A percentile compares a stretch with the other conserved stretches of the same genome.
Conservation (phyloP, 1,284 basidiomycete genomes). For the Boletus calvinii region DNA sequence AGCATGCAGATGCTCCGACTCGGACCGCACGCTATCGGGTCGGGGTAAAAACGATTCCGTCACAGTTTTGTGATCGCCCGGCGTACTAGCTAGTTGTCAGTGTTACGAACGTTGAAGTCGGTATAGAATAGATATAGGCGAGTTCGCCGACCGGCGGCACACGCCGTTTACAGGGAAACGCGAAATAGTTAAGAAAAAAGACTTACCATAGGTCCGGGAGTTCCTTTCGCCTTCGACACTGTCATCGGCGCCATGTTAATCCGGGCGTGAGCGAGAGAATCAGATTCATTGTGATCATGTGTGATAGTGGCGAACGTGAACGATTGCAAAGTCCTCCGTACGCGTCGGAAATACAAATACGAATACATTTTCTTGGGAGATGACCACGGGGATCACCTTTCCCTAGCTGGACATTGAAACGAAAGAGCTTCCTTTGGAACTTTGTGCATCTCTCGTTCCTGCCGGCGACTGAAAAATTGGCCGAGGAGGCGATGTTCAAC, state of each 20-base stretch:
- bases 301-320: not conserved
- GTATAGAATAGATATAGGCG: not conserved
- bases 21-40: not conserved
- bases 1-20: not conserved
- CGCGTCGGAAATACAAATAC: not conserved
- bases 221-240: not conserved
- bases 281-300: not conserved
- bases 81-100: not conserved
- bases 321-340: conserved; percentile 3
- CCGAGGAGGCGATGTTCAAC: conserved; percentile 3
- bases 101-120: not conserved
- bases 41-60: not conserved
- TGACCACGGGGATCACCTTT: not conserved
- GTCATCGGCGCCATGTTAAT: not conserved
- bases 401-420: not conserved
- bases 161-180: not conserved
- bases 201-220: not conserved
- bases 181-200: not conserved
- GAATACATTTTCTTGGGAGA: not conserved
- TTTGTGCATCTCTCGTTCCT: not conserved
- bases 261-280: not conserved
- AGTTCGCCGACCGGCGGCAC: not conserved
- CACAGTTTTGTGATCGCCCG: not conserved
- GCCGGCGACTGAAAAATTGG: conserved; percentile 7
- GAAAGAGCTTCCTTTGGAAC: not conserved